Base-by-base conservation (phyloP, 2,329 filamentous ascomycete species). In the Neopestalotiopsis clavispora region DNA sequence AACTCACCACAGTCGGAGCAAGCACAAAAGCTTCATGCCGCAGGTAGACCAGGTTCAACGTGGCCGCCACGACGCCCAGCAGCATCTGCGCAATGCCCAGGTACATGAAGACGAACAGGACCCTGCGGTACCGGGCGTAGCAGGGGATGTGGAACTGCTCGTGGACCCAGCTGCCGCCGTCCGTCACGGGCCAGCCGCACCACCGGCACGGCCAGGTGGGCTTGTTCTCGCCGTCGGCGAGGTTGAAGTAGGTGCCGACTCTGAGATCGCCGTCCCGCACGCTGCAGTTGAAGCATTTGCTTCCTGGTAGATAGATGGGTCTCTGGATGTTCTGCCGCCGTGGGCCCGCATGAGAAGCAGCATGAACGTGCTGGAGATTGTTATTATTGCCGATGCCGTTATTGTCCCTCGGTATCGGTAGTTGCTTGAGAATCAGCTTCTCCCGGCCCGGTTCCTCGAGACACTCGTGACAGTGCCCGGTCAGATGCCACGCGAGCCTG, bases 101-200 rank as follows among this genome's bases (percentile, higher is more conserved):
- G 1, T 79, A 30, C 45, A 84, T 80, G 69, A 82, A 84, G 10
- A 75, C 72, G 38, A 82, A 74, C 12, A 84, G 72, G 13, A 78
- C 75, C 34, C 74, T 69, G 65, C 79, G 79, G 67, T 83, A 84
- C n/a, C 74, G 71, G 59, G 75, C 73, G 65, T 81, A 83, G 71
- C 83, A 85, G 6, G 3, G 2, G 12, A 72, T 70, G 70, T 85
- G 83, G 68, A 84, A 84, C 73, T 84, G 79, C 40, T 78, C 75
- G 65, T 79, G 76, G 6, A 78, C 77, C 71, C 74, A 78, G 9
- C 77, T 78, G 12, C 74, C 69, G 32, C 74, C 74, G 4, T 69
- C 69, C 4, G 74, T 71, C 40, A 84, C 75, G 7, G 83, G 83
- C 69, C 75, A 79, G 0, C 83, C 83, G 72, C 84, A 85, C 78